Conservation (phyloP, 2,329 filamentous ascomycete genomes). For the Epichloe coenophiala region DNA sequence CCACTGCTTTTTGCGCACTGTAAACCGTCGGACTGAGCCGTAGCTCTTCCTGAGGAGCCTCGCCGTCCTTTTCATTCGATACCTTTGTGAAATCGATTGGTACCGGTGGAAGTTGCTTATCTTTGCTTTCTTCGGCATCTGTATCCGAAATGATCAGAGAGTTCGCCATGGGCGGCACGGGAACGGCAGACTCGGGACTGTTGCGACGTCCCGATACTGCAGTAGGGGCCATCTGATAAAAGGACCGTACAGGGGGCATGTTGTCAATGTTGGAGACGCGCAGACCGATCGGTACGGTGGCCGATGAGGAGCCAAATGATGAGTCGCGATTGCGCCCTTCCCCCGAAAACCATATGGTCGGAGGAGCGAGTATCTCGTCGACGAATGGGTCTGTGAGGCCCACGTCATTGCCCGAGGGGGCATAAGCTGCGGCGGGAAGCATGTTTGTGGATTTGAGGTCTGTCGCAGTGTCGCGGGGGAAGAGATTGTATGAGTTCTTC, state of each 20-base stretch:
- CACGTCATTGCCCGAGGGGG: slow-evolving; percentile 1
- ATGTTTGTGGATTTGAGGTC: slow-evolving; percentile 19
- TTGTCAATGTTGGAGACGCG: slow-evolving; percentile 48
- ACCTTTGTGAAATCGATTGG: slow-evolving; percentile 11
- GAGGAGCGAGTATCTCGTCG: slow-evolving; percentile 25
- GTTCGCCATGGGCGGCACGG: not conserved
- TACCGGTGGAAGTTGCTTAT: slow-evolving; percentile 20
- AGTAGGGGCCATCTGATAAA: not conserved
- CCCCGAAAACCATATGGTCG: slow-evolving; percentile 25
- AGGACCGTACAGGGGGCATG: slow-evolving; percentile 22
- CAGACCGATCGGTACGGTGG: slow-evolving; percentile 59
- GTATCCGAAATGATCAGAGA: not conserved
- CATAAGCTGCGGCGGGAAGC: slow-evolving; percentile 20
- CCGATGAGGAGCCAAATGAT: slow-evolving; percentile 51
- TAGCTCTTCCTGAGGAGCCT: slow-evolving; percentile 12
- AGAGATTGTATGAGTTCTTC: slow-evolving; percentile 9
- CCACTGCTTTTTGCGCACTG: slow-evolving; percentile 19
- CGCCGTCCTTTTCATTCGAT: slow-evolving; percentile 3
- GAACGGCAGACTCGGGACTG: not conserved
- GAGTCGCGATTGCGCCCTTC: slow-evolving; percentile 36
- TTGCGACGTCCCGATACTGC: not conserved
- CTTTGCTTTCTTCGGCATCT: not conserved
- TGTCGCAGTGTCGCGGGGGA: slow-evolving; percentile 1
- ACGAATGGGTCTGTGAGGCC: not conserved
- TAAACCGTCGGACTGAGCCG: slow-evolving; percentile 41